Percentiles rank a stretch among this genome's conserved stretches.
Conservation (phyloP, 495 filamentous ascomycete genomes). For the Aspergillus ellipticus region DNA sequence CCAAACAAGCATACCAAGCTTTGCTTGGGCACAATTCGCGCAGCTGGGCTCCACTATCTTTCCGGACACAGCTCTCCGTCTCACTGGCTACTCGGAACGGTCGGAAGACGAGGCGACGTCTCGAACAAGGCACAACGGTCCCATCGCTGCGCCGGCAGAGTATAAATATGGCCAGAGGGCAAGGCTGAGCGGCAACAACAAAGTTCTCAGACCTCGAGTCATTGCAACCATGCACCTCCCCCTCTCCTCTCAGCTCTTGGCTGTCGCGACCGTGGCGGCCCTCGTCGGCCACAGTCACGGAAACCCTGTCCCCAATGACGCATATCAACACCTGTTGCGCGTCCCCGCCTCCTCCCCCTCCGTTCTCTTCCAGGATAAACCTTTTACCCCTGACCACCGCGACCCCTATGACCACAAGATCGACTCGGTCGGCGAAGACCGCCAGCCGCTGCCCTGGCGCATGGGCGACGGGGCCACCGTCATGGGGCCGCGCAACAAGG, state of each 20-base stretch:
- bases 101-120: neutral
- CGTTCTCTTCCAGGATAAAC: conserved; percentile 14
- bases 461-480: conserved; percentile 61
- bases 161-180: neutral
- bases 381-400: conserved; percentile 36
- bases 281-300: neutral
- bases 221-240: neutral
- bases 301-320: conserved; percentile 1
- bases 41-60: neutral
- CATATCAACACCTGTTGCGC: conserved; percentile 1
- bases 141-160: neutral
- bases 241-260: neutral
- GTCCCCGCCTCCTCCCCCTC: conserved; percentile 11
- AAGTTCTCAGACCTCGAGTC: neutral
- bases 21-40: neutral
- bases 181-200: neutral
- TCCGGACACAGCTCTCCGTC: neutral
- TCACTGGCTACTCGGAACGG: neutral
- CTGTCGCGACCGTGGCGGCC: neutral
- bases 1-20: conserved; percentile 5
- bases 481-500: conserved; percentile 61
- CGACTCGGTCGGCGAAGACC: conserved; percentile 53
- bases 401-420: conserved; percentile 50
- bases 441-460: conserved; percentile 61
- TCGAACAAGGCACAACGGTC: neutral